Percentiles rank a stretch among this genome's conserved stretches.
Conservation (phyloP, 805 yeast genomes). For the Candida nitratophila region DNA sequence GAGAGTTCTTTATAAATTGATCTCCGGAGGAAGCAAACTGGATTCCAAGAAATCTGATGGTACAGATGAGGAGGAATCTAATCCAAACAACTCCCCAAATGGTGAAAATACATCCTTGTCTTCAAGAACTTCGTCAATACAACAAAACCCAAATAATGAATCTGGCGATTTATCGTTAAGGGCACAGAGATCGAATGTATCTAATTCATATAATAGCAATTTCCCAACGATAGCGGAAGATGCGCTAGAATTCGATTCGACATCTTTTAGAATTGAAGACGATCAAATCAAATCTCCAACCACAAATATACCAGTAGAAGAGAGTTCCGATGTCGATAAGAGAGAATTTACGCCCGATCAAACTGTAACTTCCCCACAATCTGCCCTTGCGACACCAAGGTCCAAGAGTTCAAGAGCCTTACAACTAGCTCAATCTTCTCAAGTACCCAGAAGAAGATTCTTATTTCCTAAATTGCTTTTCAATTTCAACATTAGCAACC, state of each 20-base stretch:
- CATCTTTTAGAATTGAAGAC: constrained; percentile 12
- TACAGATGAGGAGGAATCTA: neutral
- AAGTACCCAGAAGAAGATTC: constrained; percentile 17
- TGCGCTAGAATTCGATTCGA: constrained; percentile 26
- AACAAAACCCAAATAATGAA: neutral
- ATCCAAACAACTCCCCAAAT: neutral
- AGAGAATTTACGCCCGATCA: neutral
- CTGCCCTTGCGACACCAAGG: neutral
- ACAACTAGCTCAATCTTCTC: neutral
- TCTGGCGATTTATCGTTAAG: constrained; percentile 4
- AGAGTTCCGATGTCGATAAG: too few species aligned
- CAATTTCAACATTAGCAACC: constrained; percentile 24
- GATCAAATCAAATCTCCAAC: constrained; percentile 29
- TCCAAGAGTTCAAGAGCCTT: neutral
- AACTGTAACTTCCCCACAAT: neutral
- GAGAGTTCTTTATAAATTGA: constrained; percentile 25
- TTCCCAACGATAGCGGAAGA: constrained; percentile 25
- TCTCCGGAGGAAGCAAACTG: constrained; percentile 1
- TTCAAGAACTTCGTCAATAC: neutral
- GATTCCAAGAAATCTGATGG: too few species aligned
- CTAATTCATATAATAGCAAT: neutral
- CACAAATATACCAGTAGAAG: constrained; percentile 7
- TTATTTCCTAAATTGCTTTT: constrained; percentile 27
- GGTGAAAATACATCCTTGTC: neutral
- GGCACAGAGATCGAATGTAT: neutral